These are phyloP conservation scores for Mortierella hygrophila DNA, from an alignment of 192 early-diverging fungal genomes.

Conservation along the genomic window DNA sequence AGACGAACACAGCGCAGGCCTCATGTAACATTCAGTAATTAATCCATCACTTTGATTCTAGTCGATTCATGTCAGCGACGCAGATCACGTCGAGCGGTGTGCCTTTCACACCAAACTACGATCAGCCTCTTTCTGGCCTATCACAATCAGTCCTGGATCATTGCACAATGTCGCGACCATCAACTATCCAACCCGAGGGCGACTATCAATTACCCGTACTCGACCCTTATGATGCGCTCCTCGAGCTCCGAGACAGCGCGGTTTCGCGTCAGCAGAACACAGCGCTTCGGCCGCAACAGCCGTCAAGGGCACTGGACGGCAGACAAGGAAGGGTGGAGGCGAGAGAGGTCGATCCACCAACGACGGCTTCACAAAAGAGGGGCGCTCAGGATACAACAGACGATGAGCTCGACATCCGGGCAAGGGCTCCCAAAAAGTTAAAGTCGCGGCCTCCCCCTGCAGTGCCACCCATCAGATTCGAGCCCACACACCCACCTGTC, in stretches of 20 bases:
- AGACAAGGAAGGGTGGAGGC: neutral
- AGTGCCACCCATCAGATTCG: no score
- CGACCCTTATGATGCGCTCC: slow-evolving; percentile 20
- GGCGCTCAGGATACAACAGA: neutral
- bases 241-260: neutral
- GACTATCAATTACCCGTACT: slow-evolving; percentile 17
- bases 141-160: slow-evolving; percentile 21
- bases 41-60: slow-evolving; percentile 11
- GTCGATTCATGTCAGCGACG: slow-evolving; percentile 18
- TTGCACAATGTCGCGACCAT: neutral
- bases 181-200: neutral
- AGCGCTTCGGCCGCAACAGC: neutral
- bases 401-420: slow-evolving; percentile 2
- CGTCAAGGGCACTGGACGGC: neutral
- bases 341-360: neutral
- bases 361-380: slow-evolving; percentile 18
- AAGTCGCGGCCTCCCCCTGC: neutral
- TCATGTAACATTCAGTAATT: neutral
- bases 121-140: slow-evolving; percentile 12
- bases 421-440: slow-evolving; percentile 13
- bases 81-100: slow-evolving; percentile 19
- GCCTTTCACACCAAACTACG: neutral
- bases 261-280: neutral
- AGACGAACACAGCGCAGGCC: neutral
- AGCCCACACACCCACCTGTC: neutral